These are phyloP conservation scores for Aureobasidium sp. DNA, from an alignment of 2,329 filamentous ascomycete species.

Conservation along the genomic window DNA sequence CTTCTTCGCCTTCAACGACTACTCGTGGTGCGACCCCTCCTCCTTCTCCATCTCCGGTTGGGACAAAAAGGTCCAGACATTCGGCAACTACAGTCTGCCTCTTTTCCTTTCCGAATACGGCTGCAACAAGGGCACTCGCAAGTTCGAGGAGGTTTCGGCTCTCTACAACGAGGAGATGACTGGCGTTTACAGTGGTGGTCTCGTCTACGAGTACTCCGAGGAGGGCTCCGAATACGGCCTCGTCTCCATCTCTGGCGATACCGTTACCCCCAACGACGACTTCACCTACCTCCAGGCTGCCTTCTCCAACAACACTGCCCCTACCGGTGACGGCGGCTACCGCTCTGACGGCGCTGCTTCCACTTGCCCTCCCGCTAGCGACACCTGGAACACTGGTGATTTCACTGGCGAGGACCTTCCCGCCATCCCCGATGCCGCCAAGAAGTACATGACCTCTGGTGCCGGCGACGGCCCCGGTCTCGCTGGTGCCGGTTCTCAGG, in stretches of 20 bases:
- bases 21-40: constrained; percentile 72
- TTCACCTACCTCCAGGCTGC: constrained; percentile 50
- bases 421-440: constrained; percentile 46
- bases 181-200: constrained; percentile 81
- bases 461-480: constrained; percentile 51
- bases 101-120: constrained; percentile 95
- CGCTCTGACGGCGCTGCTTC: constrained; percentile 44
- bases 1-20: constrained; percentile 85
- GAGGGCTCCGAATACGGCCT: constrained; percentile 75
- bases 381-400: constrained; percentile 48
- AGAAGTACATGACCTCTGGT: constrained; percentile 49
- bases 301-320: constrained; percentile 41
- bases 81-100: constrained; percentile 75
- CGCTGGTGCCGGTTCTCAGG: constrained; percentile 46
- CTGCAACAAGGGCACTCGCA: constrained; percentile 71
- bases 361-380: constrained; percentile 44
- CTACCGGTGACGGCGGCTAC: constrained; percentile 51
- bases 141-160: constrained; percentile 69
- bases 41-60: constrained; percentile 65
- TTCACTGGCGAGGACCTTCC: constrained; percentile 42
- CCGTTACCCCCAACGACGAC: constrained; percentile 52
- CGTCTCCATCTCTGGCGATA: constrained; percentile 51
- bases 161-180: constrained; percentile 83
- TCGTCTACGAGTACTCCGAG: constrained; percentile 89
- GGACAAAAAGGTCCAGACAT: constrained; percentile 82